phyloP scores from a whole-genome alignment of 1,284 basidiomycete species.

The Ganoderma lucidum region DNA sequence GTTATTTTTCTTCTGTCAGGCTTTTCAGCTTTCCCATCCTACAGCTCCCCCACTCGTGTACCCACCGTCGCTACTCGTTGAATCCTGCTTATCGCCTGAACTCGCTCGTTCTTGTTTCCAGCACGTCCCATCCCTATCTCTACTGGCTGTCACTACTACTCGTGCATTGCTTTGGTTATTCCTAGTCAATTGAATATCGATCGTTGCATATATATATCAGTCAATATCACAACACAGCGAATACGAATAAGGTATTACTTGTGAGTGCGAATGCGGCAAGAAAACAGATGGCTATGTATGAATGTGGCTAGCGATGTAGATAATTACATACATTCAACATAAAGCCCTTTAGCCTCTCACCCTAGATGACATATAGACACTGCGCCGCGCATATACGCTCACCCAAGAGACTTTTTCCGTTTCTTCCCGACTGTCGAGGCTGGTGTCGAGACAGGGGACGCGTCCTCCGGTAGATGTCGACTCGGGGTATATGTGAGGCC shows the following conservation, averaged over 20 bases:
- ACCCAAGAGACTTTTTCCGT: slow-evolving; percentile 46
- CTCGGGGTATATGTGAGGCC: slow-evolving; percentile 29
- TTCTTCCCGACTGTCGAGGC: slow-evolving; percentile 44
- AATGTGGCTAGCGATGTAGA: slow-evolving; percentile 18
- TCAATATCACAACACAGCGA: slow-evolving; percentile 24
- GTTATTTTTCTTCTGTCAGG: no score
- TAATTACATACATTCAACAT: slow-evolving; percentile 6
- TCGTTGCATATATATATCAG: slow-evolving; percentile 22
- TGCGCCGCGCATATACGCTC: slow-evolving; percentile 14
- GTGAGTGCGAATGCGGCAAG: slow-evolving; percentile 8
- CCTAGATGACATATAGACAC: slow-evolving; percentile 1
- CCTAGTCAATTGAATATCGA: slow-evolving; percentile 1
- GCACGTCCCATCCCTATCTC: slow-evolving; percentile 24
- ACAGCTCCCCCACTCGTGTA: not conserved
- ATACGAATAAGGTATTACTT: slow-evolving; percentile 31
- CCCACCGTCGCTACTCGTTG: slow-evolving; percentile 6
- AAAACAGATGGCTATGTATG: slow-evolving; percentile 17
- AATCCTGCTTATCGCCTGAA: not conserved
- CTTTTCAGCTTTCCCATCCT: not conserved
- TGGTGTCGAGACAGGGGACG: slow-evolving; percentile 36
- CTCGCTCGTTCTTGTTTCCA: slow-evolving; percentile 1
- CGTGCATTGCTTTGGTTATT: not conserved
- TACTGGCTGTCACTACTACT: slow-evolving; percentile 7
- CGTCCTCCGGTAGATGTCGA: slow-evolving; percentile 24
- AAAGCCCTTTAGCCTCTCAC: not conserved